phyloP scores from a whole-genome alignment of 2,329 filamentous ascomycete genomes.

The Colletotrichum plurivorum region DNA sequence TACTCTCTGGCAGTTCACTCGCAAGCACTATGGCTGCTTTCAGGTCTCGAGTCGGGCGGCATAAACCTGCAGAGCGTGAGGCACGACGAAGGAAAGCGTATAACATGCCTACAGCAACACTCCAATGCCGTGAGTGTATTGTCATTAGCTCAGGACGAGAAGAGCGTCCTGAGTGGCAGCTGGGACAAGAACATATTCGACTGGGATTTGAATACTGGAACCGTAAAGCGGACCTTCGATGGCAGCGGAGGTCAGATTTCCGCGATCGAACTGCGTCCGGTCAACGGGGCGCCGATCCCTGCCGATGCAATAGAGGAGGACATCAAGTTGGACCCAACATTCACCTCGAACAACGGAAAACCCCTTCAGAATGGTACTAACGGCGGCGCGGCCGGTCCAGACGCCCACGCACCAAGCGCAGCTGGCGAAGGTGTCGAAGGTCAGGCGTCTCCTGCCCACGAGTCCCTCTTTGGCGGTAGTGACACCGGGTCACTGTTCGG shows the following conservation, averaged over 20 bases:
- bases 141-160: constrained; percentile 86
- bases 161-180: constrained; percentile 88
- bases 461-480: constrained; percentile 86
- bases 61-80: constrained; percentile 95
- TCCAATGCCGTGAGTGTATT: constrained; percentile 93
- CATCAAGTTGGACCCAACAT: constrained; percentile 72
- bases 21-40: constrained; percentile 90
- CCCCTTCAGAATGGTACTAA: constrained; percentile 68
- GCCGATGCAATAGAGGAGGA: constrained; percentile 75
- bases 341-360: constrained; percentile 81
- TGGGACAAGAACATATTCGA: constrained; percentile 97
- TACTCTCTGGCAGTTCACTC: constrained; percentile 95
- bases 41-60: constrained; percentile 88
- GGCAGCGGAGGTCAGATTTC: constrained; percentile 88
- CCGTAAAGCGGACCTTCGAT: constrained; percentile 81
- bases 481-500: constrained; percentile 90
- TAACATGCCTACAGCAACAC: constrained; percentile 85
- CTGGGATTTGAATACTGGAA: constrained; percentile 93
- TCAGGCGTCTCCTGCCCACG: constrained; percentile 77
- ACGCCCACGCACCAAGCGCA: constrained; percentile 41
- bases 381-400: constrained; percentile 39
- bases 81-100: constrained; percentile 94
- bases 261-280: constrained; percentile 86
- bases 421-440: constrained; percentile 68
- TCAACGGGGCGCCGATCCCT: constrained; percentile 82